Evolutionary conservation across 306 rosid species (phyloP), one percentile per base, ranked within the genome.

Genomic region (Biancaea sappan): DNA sequence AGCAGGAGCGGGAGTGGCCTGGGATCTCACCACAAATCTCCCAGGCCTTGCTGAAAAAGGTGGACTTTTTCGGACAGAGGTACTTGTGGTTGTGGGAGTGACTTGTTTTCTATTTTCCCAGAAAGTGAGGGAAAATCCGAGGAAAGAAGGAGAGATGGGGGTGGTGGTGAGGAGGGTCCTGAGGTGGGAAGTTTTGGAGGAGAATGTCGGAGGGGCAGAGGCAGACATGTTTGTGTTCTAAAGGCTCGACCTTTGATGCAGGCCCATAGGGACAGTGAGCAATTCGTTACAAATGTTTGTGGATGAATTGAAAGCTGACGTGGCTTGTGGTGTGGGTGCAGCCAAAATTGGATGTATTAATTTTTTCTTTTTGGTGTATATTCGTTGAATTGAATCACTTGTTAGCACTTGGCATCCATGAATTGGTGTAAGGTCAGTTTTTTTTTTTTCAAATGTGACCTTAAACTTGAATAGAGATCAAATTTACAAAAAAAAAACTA

Each of bases 11-110:
- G 68, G 71, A 16, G 62, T 56, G 10, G 93, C 63, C 72, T 88
- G 90, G 25, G 90, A 85, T 32, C 32, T 89, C 5, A 89, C 92
- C 72, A 83, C 73, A 16, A 86, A 77, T 75, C 87, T 82, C 8
- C 60, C 24, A 19, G 64, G 29, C 25, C 51, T 46, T 0, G 3
- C 18, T 34, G 47, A 2, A 63, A 71, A 54, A 70, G 81, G 57
- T 25, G 59, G 15, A 0, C 46, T 13, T 44, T 48, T 77, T 18
- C 48, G 71, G 74, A 66, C 8, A 34, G 7, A 12, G 19, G 21
- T 18, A 37, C 11, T 25, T 14, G 38, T 18, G 67, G 73, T 25
- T 14, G 38, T 18, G 67, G 73, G 60, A 26, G 29, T 25, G 76
- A 16, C 50, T 16, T 67, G 73, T 52, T 13, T 69, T 81, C 54